phyloP scores from a whole-genome alignment of 495 filamentous ascomycete genomes.

The Trichoderma orchidacearum region DNA sequence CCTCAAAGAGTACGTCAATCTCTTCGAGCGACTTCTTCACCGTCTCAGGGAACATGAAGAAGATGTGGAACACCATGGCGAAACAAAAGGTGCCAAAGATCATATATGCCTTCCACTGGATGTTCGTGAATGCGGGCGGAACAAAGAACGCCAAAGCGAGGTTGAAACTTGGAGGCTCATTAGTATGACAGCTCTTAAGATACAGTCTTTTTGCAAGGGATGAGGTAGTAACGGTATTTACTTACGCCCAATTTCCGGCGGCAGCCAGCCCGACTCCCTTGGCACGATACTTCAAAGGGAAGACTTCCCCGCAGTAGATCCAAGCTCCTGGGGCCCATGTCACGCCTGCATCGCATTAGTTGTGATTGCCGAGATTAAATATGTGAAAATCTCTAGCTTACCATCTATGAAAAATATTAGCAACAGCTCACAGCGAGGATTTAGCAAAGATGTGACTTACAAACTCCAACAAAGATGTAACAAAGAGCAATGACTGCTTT shows the following conservation, averaged over 20 bases:
- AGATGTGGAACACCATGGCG: conserved; percentile 48
- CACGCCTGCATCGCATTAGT: background rate
- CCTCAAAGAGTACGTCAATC: conserved; percentile 46
- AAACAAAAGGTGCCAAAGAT: conserved; percentile 54
- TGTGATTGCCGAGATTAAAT: background rate
- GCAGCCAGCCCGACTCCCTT: conserved; percentile 61
- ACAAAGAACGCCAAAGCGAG: conserved; percentile 18
- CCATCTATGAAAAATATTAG: background rate
- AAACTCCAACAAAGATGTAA: conserved; percentile 46
- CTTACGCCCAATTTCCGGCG: conserved; percentile 50
- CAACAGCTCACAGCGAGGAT: background rate
- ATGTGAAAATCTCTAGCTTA: background rate
- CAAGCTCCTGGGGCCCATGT: conserved; percentile 60
- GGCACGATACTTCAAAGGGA: conserved; percentile 61
- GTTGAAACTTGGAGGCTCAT: conserved; percentile 54
- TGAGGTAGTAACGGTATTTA: background rate
- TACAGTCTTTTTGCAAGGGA: background rate
- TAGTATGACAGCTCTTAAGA: background rate
- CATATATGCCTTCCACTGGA: conserved; percentile 26
- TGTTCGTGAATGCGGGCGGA: background rate
- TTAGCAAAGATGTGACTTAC: conserved; percentile 33
- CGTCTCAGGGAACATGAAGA: conserved; percentile 58
- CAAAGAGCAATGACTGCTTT: conserved; percentile 54
- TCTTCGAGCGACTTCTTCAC: conserved; percentile 56
- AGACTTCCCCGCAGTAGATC: conserved; percentile 68